Conservation (phyloP, 2,329 filamentous ascomycete species). For the Monilinia aucupariae region DNA sequence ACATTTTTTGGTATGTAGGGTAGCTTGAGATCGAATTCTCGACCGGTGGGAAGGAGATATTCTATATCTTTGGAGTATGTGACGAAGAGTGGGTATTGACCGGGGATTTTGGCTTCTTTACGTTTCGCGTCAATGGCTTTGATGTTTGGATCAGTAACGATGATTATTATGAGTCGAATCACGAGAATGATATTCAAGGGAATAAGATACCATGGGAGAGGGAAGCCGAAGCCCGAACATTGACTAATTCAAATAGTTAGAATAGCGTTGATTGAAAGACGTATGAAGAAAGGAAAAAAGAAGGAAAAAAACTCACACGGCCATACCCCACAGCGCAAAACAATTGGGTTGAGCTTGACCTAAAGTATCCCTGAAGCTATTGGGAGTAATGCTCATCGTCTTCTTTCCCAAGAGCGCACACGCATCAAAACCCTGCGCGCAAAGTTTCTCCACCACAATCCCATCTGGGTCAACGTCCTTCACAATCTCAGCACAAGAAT, state of each 20-base stretch:
- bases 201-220: constrained; percentile 41
- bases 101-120: constrained; percentile 27
- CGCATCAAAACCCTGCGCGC: constrained; percentile 42
- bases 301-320: constrained; percentile 34
- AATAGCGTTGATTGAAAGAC: neutral
- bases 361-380: constrained; percentile 41
- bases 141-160: constrained; percentile 23
- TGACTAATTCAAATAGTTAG: neutral
- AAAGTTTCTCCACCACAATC: constrained; percentile 41
- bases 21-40: constrained; percentile 37
- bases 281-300: neutral
- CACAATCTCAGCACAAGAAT: constrained; percentile 38
- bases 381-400: constrained; percentile 41
- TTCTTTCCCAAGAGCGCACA: constrained; percentile 36
- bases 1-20: constrained; percentile 41
- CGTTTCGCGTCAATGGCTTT: constrained; percentile 30
- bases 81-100: constrained; percentile 29
- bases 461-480: constrained; percentile 38
- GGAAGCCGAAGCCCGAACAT: constrained; percentile 41
- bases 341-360: constrained; percentile 37
- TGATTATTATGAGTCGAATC: constrained; percentile 29
- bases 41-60: constrained; percentile 25
- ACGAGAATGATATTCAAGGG: constrained; percentile 41
- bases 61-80: constrained; percentile 33
- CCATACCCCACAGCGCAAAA: constrained; percentile 37